Evolutionary conservation across 2,329 filamentous ascomycete species (phyloP).

Genomic region (Parascedosporium putredinis): DNA sequence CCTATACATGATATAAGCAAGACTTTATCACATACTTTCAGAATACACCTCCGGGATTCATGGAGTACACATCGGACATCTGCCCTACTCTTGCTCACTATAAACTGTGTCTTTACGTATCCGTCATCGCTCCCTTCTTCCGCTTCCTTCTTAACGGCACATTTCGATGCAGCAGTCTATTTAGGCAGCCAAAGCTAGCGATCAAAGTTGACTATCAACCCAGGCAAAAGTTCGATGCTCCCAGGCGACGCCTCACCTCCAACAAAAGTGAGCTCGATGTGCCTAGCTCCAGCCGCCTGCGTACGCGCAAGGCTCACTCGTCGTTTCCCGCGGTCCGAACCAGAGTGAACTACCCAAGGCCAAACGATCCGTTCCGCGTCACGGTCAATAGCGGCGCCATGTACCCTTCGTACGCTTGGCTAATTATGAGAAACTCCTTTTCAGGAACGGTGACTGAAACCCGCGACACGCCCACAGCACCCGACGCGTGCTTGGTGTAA

Average conservation of each 20-base stretch:
- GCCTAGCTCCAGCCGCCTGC: background rate
- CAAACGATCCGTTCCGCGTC: background rate
- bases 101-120: too few relatives aligned
- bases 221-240: background rate
- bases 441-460: background rate
- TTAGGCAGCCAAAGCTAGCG: too few relatives aligned
- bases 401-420: background rate
- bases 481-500: background rate
- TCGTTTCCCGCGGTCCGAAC: background rate
- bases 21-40: too few relatives aligned
- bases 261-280: background rate
- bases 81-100: too few relatives aligned
- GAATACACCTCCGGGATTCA: too few relatives aligned
- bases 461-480: background rate
- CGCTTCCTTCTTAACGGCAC: too few relatives aligned
- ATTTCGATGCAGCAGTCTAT: too few relatives aligned
- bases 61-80: too few relatives aligned
- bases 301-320: background rate
- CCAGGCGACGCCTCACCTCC: conserved; percentile 12
- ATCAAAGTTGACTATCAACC: background rate
- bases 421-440: background rate
- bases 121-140: too few relatives aligned
- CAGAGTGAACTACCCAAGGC: background rate
- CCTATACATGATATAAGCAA: too few relatives aligned
- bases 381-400: background rate